These are phyloP conservation scores for Taiwanofungus camphoratus DNA, from an alignment of 1,284 basidiomycete species.

Conservation along the genomic window DNA sequence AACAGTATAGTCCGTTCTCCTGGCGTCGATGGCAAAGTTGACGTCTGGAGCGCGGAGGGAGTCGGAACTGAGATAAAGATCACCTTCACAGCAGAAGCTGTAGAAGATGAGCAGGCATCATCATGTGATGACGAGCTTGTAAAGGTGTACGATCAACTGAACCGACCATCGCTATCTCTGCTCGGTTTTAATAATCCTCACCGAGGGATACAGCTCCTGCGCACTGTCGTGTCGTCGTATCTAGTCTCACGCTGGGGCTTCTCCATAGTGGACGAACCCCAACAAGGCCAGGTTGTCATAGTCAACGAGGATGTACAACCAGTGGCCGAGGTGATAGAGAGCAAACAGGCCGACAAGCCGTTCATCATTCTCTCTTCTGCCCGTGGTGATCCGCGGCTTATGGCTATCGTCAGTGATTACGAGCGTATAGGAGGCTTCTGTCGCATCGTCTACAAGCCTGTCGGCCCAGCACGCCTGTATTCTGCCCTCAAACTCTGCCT, in stretches of 20 bases:
- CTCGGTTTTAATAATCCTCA: slow-evolving; percentile 68
- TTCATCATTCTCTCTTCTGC: slow-evolving; percentile 72
- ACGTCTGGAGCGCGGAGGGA: slow-evolving; percentile 84
- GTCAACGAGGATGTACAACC: slow-evolving; percentile 75
- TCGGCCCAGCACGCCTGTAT: slow-evolving; percentile 75
- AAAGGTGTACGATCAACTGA: slow-evolving; percentile 39
- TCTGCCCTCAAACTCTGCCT: slow-evolving; percentile 67
- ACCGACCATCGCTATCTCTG: slow-evolving; percentile 58
- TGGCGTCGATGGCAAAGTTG: slow-evolving; percentile 82
- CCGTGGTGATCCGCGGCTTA: slow-evolving; percentile 60
- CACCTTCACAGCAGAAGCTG: slow-evolving; percentile 72
- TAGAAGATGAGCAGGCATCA: slow-evolving; percentile 38
- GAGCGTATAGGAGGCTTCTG: slow-evolving; percentile 84
- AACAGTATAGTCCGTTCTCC: slow-evolving; percentile 88
- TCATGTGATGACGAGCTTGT: slow-evolving; percentile 38
- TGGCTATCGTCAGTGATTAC: slow-evolving; percentile 62
- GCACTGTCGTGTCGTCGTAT: slow-evolving; percentile 61
- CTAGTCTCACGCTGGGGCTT: slow-evolving; percentile 79
- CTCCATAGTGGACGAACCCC: slow-evolving; percentile 39
- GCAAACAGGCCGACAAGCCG: slow-evolving; percentile 53
- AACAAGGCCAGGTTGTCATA: slow-evolving; percentile 72
- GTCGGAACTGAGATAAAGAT: slow-evolving; percentile 93
- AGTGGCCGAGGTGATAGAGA: slow-evolving; percentile 52
- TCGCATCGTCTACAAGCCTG: slow-evolving; percentile 84
- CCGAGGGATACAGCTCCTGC: slow-evolving; percentile 66